Evolutionary conservation across 768 basidiomycete genomes (phyloP), one percentile per base, ranked within the genome.

Genomic region (Leccinum broughii): DNA sequence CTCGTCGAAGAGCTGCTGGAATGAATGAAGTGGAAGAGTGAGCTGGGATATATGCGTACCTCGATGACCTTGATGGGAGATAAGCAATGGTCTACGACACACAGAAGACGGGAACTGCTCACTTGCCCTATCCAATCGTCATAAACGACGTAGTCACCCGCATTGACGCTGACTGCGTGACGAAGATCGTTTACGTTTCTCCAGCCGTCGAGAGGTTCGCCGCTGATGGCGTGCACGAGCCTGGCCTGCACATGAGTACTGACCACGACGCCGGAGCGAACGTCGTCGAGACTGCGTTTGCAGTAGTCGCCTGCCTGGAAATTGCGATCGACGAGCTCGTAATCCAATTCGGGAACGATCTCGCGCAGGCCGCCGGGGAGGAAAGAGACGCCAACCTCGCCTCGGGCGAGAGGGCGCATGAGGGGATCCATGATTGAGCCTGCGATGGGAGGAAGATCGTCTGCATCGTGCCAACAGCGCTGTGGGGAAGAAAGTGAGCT

Each of bases 81-180:
- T 63, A 50, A 68, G 59, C 51, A 57, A 49, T 39, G 58, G 55
- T 56, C 56, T 34, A 37, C 50, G 50, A 46, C 20, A 54, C 39
- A 55, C 8, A 59, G 52, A 61, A 59, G 24, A 59, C 59, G 61
- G 60, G 32, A n/a, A 56, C 46, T 44, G 39, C 83, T 70, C 71
- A 91, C 92, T 81, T 93, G 92, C 55, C 94, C 94, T 67, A 96
- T 78, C 94, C 95, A 97, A 71, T 93, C 85, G 64, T 90, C 84
- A 67, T 86, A 85, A 17, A 87, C 77, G 52, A 95, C 91, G 77
- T 88, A 92, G 73, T 95, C 92, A 6, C 90, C 88, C 41, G 90
- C 80, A 60, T 90, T 90, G 26, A 90, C 81, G 30, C 86, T 83
- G 34, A 79, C 75, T 26, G 81, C 79, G 24, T 79, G 78, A 64